phyloP scores from a whole-genome alignment of 805 yeast genomes.

The Metschnikowia dekortorum region DNA sequence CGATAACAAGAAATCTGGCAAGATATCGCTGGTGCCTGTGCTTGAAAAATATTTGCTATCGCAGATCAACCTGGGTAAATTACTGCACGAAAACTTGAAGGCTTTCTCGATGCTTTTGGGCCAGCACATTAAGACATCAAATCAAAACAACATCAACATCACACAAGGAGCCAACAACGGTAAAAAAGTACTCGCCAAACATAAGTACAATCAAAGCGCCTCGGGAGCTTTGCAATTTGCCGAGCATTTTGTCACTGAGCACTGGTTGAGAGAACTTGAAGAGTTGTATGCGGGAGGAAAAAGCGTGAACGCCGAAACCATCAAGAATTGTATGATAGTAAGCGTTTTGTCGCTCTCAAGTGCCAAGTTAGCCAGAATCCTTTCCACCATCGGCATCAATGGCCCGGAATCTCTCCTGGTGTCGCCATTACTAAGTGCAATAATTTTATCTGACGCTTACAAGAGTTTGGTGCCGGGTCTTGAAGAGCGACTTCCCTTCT shows the following conservation, averaged over 20 bases:
- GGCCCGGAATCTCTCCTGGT: slow-evolving; percentile 39
- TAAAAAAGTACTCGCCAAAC: slow-evolving; percentile 19
- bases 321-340: slow-evolving; percentile 48
- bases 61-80: slow-evolving; percentile 44
- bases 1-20: slow-evolving; percentile 47
- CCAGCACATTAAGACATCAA: slow-evolving; percentile 22
- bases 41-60: slow-evolving; percentile 52
- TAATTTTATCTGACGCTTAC: slow-evolving; percentile 47
- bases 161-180: slow-evolving; percentile 16
- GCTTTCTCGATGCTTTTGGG: slow-evolving; percentile 47
- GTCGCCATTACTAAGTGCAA: slow-evolving; percentile 53
- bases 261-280: slow-evolving; percentile 62
- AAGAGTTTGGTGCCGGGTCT: slow-evolving; percentile 48
- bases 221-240: slow-evolving; percentile 38
- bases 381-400: slow-evolving; percentile 39
- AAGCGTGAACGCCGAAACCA: slow-evolving; percentile 43
- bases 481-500: slow-evolving; percentile 46
- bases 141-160: slow-evolving; percentile 16
- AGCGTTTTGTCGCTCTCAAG: slow-evolving; percentile 48
- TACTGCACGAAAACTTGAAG: slow-evolving; percentile 41
- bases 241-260: slow-evolving; percentile 47
- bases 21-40: slow-evolving; percentile 38
- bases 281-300: slow-evolving; percentile 53
- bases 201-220: slow-evolving; percentile 16
- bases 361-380: slow-evolving; percentile 38